Percentiles rank a stretch among this genome's conserved stretches.
These are phyloP conservation scores for Neohortaea acidophila DNA, from an alignment of 495 filamentous ascomycete genomes.

Conservation along the genomic window DNA sequence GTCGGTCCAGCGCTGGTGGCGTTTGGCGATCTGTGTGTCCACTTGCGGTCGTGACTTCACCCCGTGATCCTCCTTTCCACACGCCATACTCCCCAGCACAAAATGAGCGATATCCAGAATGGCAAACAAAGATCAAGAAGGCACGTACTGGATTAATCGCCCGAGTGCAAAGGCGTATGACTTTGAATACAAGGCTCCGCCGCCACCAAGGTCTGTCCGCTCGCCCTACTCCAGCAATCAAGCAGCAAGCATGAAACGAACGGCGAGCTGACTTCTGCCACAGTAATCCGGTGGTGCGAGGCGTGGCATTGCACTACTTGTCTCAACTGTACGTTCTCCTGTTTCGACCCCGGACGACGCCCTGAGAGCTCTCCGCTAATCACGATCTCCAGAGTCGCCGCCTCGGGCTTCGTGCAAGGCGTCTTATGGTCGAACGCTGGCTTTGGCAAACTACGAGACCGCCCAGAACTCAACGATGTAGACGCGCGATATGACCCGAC, in stretches of 20 bases:
- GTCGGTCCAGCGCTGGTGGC: too few species aligned
- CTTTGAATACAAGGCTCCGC: constrained; percentile 16
- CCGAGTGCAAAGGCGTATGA: constrained; percentile 2
- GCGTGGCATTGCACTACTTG: constrained; percentile 17
- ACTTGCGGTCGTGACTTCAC: too few species aligned
- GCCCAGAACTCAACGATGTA: constrained; percentile 43
- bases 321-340: constrained; percentile 14
- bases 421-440: constrained; percentile 64
- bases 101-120: too few species aligned
- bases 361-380: neutral
- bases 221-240: too few species aligned
- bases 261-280: too few species aligned
- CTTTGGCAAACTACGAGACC: constrained; percentile 45
- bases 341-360: too few species aligned
- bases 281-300: constrained; percentile 24
- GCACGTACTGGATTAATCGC: constrained; percentile 1
- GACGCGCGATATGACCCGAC: constrained; percentile 65
- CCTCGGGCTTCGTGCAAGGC: constrained; percentile 38
- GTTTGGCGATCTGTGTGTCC: too few species aligned
- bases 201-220: too few species aligned
- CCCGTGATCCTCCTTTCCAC: too few species aligned
- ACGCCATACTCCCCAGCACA: too few species aligned
- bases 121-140: too few species aligned
- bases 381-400: constrained; percentile 34
- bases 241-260: too few species aligned